Conservation (phyloP, 352 stramenopile genomes). For the Pythium apleroticum region DNA sequence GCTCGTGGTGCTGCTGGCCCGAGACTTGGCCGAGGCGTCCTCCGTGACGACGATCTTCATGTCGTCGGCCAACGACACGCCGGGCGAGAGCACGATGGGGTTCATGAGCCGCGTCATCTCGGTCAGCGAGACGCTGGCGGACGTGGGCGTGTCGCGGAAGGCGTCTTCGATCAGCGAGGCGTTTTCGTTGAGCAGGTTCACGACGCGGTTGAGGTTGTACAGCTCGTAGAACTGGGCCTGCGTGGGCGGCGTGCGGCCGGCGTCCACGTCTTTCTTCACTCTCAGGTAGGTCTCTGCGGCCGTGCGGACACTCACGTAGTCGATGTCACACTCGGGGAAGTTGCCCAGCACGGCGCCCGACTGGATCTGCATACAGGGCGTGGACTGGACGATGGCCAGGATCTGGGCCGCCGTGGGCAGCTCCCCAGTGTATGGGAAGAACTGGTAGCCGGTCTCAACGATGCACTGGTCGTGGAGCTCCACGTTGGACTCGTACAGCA, state of each 20-base stretch:
- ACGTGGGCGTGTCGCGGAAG: constrained; percentile 13
- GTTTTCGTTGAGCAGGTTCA: constrained; percentile 34
- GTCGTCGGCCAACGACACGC: constrained; percentile 19
- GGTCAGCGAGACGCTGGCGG: constrained; percentile 27
- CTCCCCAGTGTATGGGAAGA: constrained; percentile 58
- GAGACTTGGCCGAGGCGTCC: background rate
- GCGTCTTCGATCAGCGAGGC: constrained; percentile 29
- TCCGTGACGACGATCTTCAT: constrained; percentile 23
- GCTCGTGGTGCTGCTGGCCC: background rate
- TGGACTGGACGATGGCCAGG: constrained; percentile 37
- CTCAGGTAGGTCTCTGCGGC: constrained; percentile 27
- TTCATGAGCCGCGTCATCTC: constrained; percentile 37
- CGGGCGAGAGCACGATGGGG: constrained; percentile 23
- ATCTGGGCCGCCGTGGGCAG: constrained; percentile 45
- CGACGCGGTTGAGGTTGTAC: constrained; percentile 35
- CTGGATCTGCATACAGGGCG: constrained; percentile 31
- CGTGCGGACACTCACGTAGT: constrained; percentile 28
- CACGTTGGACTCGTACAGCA: constrained; percentile 22
- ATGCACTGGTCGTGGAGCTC: constrained; percentile 22
- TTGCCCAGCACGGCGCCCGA: constrained; percentile 12
- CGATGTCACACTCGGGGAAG: constrained; percentile 51
- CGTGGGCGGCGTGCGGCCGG: constrained; percentile 18
- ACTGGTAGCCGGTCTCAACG: constrained; percentile 43
- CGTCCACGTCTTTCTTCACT: constrained; percentile 29
- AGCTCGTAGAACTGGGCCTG: constrained; percentile 35